Evolutionary conservation across 1,284 basidiomycete genomes (phyloP), one percentile per base, ranked within the genome.

Genomic region (Trichosporon faecale): DNA sequence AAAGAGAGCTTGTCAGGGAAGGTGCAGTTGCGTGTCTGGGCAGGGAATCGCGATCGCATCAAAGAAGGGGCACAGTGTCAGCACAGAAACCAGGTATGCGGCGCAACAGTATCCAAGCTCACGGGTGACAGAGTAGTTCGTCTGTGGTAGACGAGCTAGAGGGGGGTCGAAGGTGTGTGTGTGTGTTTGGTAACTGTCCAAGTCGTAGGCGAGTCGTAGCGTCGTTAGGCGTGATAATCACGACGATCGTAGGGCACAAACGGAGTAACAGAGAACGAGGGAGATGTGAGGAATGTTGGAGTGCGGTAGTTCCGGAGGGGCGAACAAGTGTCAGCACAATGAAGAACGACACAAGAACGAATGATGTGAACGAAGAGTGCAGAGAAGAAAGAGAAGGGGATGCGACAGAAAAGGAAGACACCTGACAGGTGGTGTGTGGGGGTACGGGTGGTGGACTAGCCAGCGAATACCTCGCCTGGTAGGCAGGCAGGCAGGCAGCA

Each of bases 341-440:
- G 21, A 33, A 49, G 40, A 44, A 21, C 31, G 35, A 55, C 21
- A 23, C 55, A 27, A 27, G 65, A 44, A 66, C 31, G n/a, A 44
- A 60, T n/a, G n/a, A 40, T 44, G n/a, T 40, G 66, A 14, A 27
- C 25, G 68, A 52, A 49, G 44, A 37, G 65, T 37, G 44, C 12
- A 52, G 52, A 33, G 55, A 8, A 46, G 64, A 40, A 31, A 29
- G 65, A 40, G 65, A 60, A 31, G 57, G 64, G 40, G 21, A 44
- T n/a, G 49, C 60, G 52, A 46, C 16, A 27, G 63, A 40, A 69
- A 71, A 67, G 46, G 60, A 37, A 37, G 35, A 14, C 11, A 35
- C 31, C 3, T 9, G 68, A 52, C 27, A n/a, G 55, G 55, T 21
- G 21, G 55, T 57, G 55, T 57, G 55, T 60, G 27, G 8, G 2